Conservation (phyloP, 441 rosid species). For the Geranium incanum region DNA sequence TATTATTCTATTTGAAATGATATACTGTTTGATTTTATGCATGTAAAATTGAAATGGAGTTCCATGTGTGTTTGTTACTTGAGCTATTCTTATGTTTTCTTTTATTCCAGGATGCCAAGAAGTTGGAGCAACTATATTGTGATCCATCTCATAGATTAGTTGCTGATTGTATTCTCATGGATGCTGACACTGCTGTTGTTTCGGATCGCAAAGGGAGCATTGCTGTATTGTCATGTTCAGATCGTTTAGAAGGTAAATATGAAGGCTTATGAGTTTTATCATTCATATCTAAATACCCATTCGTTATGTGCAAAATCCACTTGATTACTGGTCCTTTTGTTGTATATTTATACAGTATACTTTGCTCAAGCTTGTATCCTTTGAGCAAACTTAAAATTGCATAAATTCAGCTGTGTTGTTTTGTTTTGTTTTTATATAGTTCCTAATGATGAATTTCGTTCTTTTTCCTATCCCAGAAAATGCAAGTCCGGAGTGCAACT, state of each 20-base stretch:
- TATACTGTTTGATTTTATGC: background rate
- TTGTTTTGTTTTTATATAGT: background rate
- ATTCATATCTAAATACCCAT: background rate
- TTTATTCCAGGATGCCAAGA: slow-evolving; percentile 59
- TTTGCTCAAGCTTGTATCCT: background rate
- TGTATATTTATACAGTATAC: background rate
- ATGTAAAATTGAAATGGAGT: background rate
- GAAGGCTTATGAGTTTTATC: slow-evolving; percentile 8
- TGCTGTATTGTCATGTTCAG: slow-evolving; percentile 75
- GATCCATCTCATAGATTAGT: slow-evolving; percentile 96
- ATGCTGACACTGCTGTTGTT: slow-evolving; percentile 76
- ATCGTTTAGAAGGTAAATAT: slow-evolving; percentile 52
- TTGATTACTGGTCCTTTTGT: background rate
- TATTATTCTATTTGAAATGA: background rate
- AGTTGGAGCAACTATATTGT: slow-evolving; percentile 76
- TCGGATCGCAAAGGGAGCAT: slow-evolving; percentile 97
- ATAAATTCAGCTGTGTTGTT: background rate
- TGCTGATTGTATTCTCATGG: slow-evolving; percentile 86
- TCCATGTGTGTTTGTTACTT: slow-evolving; percentile 14
- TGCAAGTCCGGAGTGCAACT: slow-evolving; percentile 87
- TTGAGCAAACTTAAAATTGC: background rate
- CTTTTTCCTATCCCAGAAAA: slow-evolving; percentile 42
- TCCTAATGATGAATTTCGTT: slow-evolving; percentile 9
- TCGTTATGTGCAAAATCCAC: background rate
- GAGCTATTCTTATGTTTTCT: slow-evolving; percentile 16